Evolutionary conservation across 176 grass and related monocot species (phyloP), one percentile per base, ranked within the genome.

Genomic region (Carex scoparia): DNA sequence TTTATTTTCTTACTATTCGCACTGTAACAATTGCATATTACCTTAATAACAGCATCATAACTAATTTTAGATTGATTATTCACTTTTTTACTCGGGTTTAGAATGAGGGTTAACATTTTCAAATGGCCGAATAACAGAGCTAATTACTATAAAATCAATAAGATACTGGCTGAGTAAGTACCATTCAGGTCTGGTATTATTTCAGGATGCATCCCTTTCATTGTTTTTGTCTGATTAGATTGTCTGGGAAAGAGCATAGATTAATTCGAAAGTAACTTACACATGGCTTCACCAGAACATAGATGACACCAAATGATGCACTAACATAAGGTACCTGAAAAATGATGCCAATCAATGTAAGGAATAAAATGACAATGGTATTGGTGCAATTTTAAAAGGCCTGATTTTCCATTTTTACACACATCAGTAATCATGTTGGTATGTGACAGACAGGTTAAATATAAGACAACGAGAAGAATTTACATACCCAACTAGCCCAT

Each of bases 271-370:
- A 60, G 23, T 75, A 65, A 86, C 92, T 94, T 94, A 97, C 94
- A 79, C 90, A 90, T 64, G 94, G 92, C 86, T 92, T 94, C 55
- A 88, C 94, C 46, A 97, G 82, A 38, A 78, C 84, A 87, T 91
- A 94, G 65, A 97, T 90, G 84, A 97, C 62, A 69, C 94, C 90
- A 82, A 97, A 85, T 81, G 92, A 94, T 82, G 94, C 94, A 88
- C 84, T 89, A 46, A 94, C 69, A 85, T 97, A 97, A 2, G 92
- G 92, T 88, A 91, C 92, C 94, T 97, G 89, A 23, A 88, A 10
- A 84, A 78, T 30, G 67, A 88, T 51, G 19, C 15, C 14, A 6
- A 46, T 27, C 3, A 81, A 27, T 23, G 44, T 46, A 42, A 0
- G 32, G 27, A 60, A 33, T 65, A 12, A 62, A 42, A 65, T 42